A percentile compares a stretch with the other conserved stretches of the same genome.
Evolutionary conservation across 148 eudicot genomes (phyloP).

Genomic region (Suaeda aralocaspica): DNA sequence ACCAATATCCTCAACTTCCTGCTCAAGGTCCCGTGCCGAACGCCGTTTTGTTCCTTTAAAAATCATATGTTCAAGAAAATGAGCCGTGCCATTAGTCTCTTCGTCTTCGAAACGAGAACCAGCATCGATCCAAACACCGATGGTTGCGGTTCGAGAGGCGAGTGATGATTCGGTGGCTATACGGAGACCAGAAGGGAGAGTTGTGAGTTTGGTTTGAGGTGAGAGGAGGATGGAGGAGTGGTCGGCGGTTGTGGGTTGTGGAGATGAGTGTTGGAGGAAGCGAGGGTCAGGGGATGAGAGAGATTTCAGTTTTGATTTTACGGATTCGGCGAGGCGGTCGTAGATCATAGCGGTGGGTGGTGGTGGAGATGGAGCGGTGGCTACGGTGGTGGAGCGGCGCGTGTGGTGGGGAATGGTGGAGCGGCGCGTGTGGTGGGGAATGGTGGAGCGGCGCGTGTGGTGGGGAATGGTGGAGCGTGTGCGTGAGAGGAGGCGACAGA

Average conservation of each 20-base stretch:
- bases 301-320: slow-evolving; percentile 46
- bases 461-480: slow-evolving; percentile 11
- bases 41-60: slow-evolving; percentile 69
- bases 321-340: slow-evolving; percentile 63
- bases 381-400: slow-evolving; percentile 23
- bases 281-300: slow-evolving; percentile 53
- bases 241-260: slow-evolving; percentile 50
- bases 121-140: slow-evolving; percentile 88
- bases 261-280: slow-evolving; percentile 61
- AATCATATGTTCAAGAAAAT: slow-evolving; percentile 76
- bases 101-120: slow-evolving; percentile 73
- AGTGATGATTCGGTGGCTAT: slow-evolving; percentile 66
- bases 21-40: slow-evolving; percentile 50
- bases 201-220: slow-evolving; percentile 55
- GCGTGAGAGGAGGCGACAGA: slow-evolving; percentile 50
- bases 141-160: slow-evolving; percentile 59
- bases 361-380: slow-evolving; percentile 27
- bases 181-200: slow-evolving; percentile 67
- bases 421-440: not conserved
- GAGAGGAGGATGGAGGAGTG: slow-evolving; percentile 54
- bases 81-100: slow-evolving; percentile 66
- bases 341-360: slow-evolving; percentile 55
- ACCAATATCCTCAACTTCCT: slow-evolving; percentile 90
- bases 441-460: no score
- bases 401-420: slow-evolving; percentile 29